A percentile compares a stretch with the other conserved stretches of the same genome.
These are phyloP conservation scores for Ceriops zippeliana DNA, from an alignment of 345 rosid species.

Conservation along the genomic window DNA sequence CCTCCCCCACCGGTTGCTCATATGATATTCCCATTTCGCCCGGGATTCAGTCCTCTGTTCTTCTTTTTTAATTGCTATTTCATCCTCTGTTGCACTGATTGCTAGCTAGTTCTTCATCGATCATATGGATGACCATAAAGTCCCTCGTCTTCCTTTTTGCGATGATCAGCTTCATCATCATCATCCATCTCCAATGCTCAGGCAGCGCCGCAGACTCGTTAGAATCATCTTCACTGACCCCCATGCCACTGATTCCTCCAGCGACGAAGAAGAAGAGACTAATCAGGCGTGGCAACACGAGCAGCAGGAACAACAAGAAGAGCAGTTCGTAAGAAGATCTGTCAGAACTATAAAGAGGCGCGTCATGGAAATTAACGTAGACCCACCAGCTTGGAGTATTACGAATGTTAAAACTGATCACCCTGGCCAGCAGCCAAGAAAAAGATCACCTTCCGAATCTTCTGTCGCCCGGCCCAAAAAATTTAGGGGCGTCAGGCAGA, in stretches of 20 bases:
- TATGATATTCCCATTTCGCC: too few species aligned
- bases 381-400: background rate
- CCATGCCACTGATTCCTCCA: constrained; percentile 28
- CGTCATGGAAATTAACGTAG: constrained; percentile 14
- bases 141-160: too few species aligned
- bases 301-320: background rate
- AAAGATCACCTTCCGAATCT: constrained; percentile 8
- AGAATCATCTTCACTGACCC: constrained; percentile 26
- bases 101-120: too few species aligned
- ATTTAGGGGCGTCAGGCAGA: constrained; percentile 54
- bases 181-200: background rate
- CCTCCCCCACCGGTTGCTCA: too few species aligned
- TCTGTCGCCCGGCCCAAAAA: constrained; percentile 26
- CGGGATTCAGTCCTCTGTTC: too few species aligned
- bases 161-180: too few species aligned
- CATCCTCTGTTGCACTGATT: too few species aligned
- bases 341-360: constrained; percentile 7
- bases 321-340: background rate
- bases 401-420: background rate
- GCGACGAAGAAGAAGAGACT: constrained; percentile 8
- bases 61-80: too few species aligned
- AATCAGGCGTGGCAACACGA: background rate
- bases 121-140: too few species aligned
- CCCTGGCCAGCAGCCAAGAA: background rate
- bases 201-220: background rate